Base-by-base conservation (phyloP, 805 yeast species). In the Lachancea waltii region DNA sequence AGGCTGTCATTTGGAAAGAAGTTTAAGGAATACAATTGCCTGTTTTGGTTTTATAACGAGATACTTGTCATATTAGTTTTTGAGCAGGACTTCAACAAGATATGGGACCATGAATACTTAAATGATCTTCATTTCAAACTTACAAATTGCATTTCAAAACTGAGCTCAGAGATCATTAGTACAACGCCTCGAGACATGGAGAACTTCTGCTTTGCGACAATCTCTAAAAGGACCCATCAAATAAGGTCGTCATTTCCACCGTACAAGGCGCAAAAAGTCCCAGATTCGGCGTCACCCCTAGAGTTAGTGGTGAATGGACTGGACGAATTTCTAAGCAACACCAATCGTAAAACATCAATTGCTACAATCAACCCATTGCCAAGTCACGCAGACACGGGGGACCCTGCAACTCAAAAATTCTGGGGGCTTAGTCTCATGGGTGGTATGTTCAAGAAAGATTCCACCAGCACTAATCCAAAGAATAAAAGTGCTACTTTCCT, bases 1-100 rank as follows among this genome's bases (percentile, higher is more conserved):
- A 38, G 45, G 25, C 38, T 53, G n/a, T 36, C 43, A 11, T 53
- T 45, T 29, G 38, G 40, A n/a, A 38, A 33, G 10, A 32, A 44
- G 25, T 34, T 38, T 11, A 41, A 24, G 21, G 24, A 23, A 13
- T 54, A 48, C 37, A 49, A 53, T 33, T 35, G 51, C 20, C 23
- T 60, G 16, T 55, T 56, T 33, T 60, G 64, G 64, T 56, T 47
- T 29, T 55, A 46, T 37, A 46, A 55, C 9, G 56, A 54, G 34
- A 41, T 50, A 2, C 37, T 56, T n/a, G 47, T 48, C 0, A 42
- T 53, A 0, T 44, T 58, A n/a, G 47, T 56, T 2, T 48, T 51
- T 38, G 49, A 58, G 20, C 37, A 44, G 1, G 31, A 37, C 6
- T 58, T 58, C 33, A 43, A 42, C 3, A 51, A 45, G 17, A 51